Conservation (phyloP, 768 basidiomycete species). For the Symmetrospora coprosmae region DNA sequence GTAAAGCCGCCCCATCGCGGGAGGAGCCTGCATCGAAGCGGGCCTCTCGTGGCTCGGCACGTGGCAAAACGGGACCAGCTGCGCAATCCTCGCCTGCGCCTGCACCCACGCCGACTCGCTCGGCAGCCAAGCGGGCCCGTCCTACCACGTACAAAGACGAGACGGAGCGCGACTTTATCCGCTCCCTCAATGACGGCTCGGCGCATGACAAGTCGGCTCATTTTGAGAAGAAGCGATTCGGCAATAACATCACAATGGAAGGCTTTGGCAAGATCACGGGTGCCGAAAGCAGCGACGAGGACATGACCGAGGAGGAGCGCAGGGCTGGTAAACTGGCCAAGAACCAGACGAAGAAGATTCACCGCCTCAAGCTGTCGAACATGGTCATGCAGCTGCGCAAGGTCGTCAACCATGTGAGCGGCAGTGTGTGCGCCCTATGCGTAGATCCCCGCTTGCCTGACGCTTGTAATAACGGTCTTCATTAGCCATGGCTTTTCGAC, state of each 20-base stretch:
- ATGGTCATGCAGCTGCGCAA: slow-evolving; percentile 92
- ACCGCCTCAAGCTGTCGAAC: slow-evolving; percentile 54
- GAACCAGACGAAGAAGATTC: slow-evolving; percentile 34
- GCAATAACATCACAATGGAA: background rate
- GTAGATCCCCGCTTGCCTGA: no score
- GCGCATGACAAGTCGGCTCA: background rate
- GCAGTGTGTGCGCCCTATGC: background rate
- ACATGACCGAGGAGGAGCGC: background rate
- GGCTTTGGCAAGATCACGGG: background rate
- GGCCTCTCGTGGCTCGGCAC: no score
- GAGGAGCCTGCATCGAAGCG: no score
- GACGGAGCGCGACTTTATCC: slow-evolving; percentile 39
- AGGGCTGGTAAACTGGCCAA: slow-evolving; percentile 40
- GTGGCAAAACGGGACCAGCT: no score
- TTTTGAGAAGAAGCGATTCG: slow-evolving; percentile 5
- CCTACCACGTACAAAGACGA: slow-evolving; percentile 46
- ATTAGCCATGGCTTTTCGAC: slow-evolving; percentile 79
- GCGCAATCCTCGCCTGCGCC: slow-evolving; percentile 38
- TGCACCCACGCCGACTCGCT: slow-evolving; percentile 47
- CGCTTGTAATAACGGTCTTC: no score
- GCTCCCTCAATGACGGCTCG: slow-evolving; percentile 8
- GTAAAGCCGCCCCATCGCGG: no score
- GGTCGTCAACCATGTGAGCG: slow-evolving; percentile 46
- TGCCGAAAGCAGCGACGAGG: background rate
- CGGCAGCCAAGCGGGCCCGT: background rate